These are phyloP conservation scores for Solanum verrucosum DNA, from an alignment of 257 asterid species.

Conservation along the genomic window DNA sequence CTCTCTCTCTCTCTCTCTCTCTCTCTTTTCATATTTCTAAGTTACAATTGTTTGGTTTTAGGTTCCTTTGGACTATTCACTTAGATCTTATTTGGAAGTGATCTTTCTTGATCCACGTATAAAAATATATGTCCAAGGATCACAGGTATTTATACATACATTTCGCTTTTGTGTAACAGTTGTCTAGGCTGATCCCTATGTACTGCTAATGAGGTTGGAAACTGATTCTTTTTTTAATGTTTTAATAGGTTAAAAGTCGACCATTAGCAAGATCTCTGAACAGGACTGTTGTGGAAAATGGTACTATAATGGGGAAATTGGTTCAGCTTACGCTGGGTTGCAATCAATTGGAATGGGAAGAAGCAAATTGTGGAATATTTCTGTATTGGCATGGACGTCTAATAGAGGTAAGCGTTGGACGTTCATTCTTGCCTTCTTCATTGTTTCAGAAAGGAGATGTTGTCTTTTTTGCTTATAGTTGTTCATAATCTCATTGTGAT, in stretches of 20 bases:
- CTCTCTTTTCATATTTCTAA: background rate
- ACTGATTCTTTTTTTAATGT: background rate
- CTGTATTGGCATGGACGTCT: slow-evolving; percentile 84
- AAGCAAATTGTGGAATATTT: slow-evolving; percentile 71
- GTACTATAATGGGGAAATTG: slow-evolving; percentile 35
- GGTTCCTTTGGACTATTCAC: slow-evolving; percentile 79
- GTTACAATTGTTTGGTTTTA: slow-evolving; percentile 18
- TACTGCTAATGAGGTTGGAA: background rate
- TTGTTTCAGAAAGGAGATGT: background rate
- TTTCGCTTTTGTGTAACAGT: background rate
- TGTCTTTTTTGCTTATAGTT: background rate
- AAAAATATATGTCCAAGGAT: slow-evolving; percentile 72
- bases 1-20: background rate
- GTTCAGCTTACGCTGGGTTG: slow-evolving; percentile 57
- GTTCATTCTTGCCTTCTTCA: slow-evolving; percentile 3
- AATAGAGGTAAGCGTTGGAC: slow-evolving; percentile 47
- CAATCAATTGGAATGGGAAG: slow-evolving; percentile 72
- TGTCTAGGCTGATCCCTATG: background rate
- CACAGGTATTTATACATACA: slow-evolving; percentile 29
- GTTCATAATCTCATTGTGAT: background rate
- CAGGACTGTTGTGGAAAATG: slow-evolving; percentile 43
- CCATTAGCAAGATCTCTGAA: slow-evolving; percentile 66
- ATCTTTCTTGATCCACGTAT: slow-evolving; percentile 76
- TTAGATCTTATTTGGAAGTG: slow-evolving; percentile 63
- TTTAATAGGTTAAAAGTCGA: slow-evolving; percentile 46